A percentile compares a stretch with the other conserved stretches of the same genome.
Evolutionary conservation across 2,329 filamentous ascomycete species (phyloP).

Genomic region (Zymoseptoria pseudotritici): DNA sequence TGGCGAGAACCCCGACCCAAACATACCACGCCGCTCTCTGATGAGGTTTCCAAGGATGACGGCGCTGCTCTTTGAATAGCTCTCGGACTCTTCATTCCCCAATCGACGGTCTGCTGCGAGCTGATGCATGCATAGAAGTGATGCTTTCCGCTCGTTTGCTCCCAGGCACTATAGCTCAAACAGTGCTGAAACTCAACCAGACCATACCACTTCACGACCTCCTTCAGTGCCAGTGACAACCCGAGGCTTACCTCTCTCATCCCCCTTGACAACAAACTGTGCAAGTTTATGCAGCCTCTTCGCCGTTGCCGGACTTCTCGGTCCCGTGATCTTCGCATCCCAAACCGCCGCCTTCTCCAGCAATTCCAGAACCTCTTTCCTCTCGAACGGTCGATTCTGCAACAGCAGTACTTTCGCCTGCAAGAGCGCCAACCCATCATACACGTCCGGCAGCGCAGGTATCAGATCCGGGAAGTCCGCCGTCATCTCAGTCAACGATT

Average conservation of each 20-base stretch:
- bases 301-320: slow-evolving; percentile 10
- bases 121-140: too few relatives aligned
- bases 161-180: too few relatives aligned
- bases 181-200: too few relatives aligned
- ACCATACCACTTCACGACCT: background rate
- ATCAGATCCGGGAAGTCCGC: slow-evolving; percentile 3
- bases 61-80: too few relatives aligned
- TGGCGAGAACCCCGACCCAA: too few relatives aligned
- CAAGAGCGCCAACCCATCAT: slow-evolving; percentile 14
- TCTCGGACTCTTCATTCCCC: too few relatives aligned
- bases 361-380: slow-evolving; percentile 5
- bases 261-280: slow-evolving; percentile 9
- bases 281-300: slow-evolving; percentile 12
- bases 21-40: too few relatives aligned
- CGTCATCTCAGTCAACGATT: background rate
- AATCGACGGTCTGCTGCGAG: too few relatives aligned
- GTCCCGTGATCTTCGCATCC: slow-evolving; percentile 17
- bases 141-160: too few relatives aligned
- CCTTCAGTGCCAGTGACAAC: background rate
- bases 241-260: background rate
- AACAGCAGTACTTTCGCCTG: slow-evolving; percentile 11
- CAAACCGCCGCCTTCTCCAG: slow-evolving; percentile 10
- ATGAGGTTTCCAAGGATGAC: too few relatives aligned
- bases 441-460: slow-evolving; percentile 16
- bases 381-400: slow-evolving; percentile 6